phyloP scores from a whole-genome alignment of 768 basidiomycete species.

The Coprinellus aureogranulatus region DNA sequence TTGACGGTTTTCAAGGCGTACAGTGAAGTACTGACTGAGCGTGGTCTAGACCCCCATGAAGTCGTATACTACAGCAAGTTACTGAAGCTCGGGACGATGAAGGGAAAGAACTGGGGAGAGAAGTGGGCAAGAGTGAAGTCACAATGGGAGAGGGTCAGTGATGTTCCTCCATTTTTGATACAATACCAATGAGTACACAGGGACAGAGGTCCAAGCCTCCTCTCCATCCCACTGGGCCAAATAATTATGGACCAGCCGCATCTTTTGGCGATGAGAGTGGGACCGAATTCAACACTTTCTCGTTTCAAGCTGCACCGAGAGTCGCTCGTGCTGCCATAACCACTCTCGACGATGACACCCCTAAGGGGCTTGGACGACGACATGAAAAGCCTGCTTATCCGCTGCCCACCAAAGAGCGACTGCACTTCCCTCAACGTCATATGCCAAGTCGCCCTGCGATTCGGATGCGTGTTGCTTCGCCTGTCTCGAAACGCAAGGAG shows the following conservation, averaged over 20 bases:
- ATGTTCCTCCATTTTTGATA: too few species aligned
- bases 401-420: not conserved
- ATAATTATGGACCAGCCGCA: too few species aligned
- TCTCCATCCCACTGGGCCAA: not conserved
- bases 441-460: not conserved
- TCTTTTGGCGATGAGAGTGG: not conserved
- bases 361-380: not conserved
- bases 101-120: constrained; percentile 75
- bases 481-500: not conserved
- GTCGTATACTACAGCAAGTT: constrained; percentile 80
- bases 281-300: not conserved
- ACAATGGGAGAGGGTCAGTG: constrained; percentile 42
- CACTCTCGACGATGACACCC: not conserved
- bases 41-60: constrained; percentile 76
- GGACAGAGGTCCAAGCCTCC: not conserved
- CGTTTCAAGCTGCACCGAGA: not conserved
- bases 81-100: constrained; percentile 78
- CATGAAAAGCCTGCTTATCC: not conserved
- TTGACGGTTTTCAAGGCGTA: constrained; percentile 83
- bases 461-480: not conserved
- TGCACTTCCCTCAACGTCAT: not conserved
- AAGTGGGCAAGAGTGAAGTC: constrained; percentile 76
- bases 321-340: not conserved
- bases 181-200: not conserved
- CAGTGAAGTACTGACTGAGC: constrained; percentile 71